Conservation (phyloP, 2,329 filamentous ascomycete genomes). For the Venturia pyrina region DNA sequence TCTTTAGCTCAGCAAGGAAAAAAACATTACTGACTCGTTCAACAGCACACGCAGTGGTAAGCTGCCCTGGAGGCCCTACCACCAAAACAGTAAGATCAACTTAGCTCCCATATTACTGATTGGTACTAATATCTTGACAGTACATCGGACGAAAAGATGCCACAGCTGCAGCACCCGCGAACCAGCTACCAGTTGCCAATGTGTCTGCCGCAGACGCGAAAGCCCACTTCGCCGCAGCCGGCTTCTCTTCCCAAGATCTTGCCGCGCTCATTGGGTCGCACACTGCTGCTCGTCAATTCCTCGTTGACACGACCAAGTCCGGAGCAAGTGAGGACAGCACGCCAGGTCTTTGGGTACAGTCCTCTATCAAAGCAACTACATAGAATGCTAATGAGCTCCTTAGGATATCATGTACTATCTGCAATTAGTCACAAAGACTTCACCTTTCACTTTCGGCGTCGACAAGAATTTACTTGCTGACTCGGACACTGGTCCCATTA, state of each 20-base stretch:
- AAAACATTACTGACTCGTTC: not conserved
- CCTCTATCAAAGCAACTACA: not conserved
- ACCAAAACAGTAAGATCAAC: conserved; percentile 26
- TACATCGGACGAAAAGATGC: conserved; percentile 22
- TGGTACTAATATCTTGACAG: not conserved
- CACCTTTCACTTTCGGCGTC: not conserved
- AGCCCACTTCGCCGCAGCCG: conserved; percentile 40
- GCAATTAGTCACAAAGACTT: not conserved
- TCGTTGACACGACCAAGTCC: conserved; percentile 29
- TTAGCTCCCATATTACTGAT: not conserved
- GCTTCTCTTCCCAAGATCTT: conserved; percentile 40
- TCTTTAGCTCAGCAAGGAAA: not conserved
- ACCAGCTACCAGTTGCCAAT: conserved; percentile 24
- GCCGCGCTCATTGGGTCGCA: conserved; percentile 48
- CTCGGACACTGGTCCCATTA: not conserved
- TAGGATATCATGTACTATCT: conserved; percentile 2
- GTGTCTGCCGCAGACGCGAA: conserved; percentile 34
- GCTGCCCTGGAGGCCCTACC: conserved; percentile 42
- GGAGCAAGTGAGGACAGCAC: conserved; percentile 11
- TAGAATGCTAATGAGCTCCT: not conserved
- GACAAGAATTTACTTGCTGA: conserved; percentile 3
- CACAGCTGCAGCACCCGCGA: conserved; percentile 7
- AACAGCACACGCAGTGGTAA: conserved; percentile 36
- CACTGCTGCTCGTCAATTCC: conserved; percentile 38
- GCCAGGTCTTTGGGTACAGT: conserved; percentile 14